Evolutionary conservation across 192 early-diverging fungal species (phyloP).

Genomic region (Jimgerdemannia flammicorona): DNA sequence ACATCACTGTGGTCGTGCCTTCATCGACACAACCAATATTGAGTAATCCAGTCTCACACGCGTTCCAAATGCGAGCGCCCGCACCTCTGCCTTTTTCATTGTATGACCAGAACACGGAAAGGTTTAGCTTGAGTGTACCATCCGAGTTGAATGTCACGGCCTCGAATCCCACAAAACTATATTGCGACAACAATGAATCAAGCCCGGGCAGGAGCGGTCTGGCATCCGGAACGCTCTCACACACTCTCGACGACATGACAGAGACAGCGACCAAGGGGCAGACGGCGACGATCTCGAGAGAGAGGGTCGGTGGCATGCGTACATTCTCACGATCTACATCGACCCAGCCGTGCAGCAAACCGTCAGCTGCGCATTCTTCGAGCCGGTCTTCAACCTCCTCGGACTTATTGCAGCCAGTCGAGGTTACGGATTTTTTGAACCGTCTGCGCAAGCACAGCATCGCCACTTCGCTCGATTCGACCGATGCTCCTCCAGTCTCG

Average conservation of each 20-base stretch:
- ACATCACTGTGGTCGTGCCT: background rate
- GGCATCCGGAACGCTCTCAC: background rate
- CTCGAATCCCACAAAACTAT: too few species aligned
- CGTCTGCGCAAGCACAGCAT: background rate
- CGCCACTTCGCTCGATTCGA: background rate
- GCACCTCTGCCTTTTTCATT: background rate
- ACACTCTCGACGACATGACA: background rate
- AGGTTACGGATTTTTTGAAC: background rate
- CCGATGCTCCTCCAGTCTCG: background rate
- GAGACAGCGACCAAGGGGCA: background rate
- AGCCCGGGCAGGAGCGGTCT: background rate
- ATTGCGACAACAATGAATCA: too few species aligned
- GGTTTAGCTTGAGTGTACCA: background rate
- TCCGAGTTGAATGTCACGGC: background rate
- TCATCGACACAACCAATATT: background rate
- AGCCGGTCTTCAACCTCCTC: background rate
- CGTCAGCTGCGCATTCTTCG: background rate
- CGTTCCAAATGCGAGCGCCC: background rate
- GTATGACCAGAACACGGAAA: background rate
- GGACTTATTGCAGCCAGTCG: background rate
- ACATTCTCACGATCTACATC: background rate
- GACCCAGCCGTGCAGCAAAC: background rate
- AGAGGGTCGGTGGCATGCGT: background rate
- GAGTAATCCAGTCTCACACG: background rate
- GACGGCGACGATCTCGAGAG: background rate